These are phyloP conservation scores for Hanseniaspora opuntiae DNA, from an alignment of 805 yeast genomes.

Conservation along the genomic window DNA sequence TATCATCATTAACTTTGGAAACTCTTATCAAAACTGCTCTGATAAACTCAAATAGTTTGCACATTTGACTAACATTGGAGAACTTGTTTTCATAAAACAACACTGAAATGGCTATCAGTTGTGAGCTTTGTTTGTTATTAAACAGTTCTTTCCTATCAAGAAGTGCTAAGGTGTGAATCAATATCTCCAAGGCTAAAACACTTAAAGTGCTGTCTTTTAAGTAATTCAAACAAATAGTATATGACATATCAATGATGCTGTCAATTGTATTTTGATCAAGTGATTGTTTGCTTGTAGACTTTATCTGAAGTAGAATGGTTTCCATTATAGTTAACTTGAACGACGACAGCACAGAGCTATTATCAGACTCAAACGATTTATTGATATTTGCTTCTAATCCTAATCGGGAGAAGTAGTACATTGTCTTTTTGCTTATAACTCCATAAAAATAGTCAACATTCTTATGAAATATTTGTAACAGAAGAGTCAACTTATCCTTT, in stretches of 20 bases:
- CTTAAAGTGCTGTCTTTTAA: slow-evolving; percentile 1
- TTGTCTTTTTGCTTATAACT: neutral
- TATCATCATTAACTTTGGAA: neutral
- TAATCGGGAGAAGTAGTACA: neutral
- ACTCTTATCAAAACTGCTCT: neutral
- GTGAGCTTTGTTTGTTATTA: slow-evolving; percentile 1
- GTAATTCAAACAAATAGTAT: slow-evolving; percentile 3
- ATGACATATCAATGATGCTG: neutral
- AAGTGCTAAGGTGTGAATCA: neutral
- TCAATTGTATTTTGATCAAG: neutral
- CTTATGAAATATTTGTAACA: neutral
- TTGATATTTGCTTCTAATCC: neutral
- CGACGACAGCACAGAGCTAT: neutral
- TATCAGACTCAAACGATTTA: neutral
- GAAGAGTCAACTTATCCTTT: neutral
- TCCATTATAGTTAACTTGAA: slow-evolving; percentile 2
- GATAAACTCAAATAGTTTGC: neutral
- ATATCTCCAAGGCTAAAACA: neutral
- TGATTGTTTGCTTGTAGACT: neutral
- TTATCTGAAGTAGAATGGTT: neutral
- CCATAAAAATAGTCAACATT: neutral
- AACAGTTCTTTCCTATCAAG: neutral
- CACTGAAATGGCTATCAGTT: neutral
- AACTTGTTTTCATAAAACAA: slow-evolving; percentile 1
- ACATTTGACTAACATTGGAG: neutral